Base-by-base conservation (phyloP, 768 basidiomycete genomes). In the Baorangia bicolor region DNA sequence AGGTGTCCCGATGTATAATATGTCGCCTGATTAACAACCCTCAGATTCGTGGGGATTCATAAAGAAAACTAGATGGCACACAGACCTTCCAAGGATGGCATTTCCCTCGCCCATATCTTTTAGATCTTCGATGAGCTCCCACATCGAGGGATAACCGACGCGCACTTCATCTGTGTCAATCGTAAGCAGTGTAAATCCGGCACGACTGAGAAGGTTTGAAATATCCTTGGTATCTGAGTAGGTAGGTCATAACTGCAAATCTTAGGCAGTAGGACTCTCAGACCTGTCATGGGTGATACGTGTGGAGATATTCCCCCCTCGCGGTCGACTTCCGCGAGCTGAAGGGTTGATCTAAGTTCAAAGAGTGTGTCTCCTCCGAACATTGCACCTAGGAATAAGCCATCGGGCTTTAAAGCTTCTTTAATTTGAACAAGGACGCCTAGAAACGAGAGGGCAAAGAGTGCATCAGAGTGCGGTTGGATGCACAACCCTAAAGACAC, bases 221-320 rank as follows among this genome's bases (percentile, higher is more conserved):
- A 98, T 83, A 66, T 97, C 94, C 55, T 90, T 85, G 1, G 92
- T 93, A 66, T 97, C 96, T 97, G 57, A 38, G 44, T 28, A 43
- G 30, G 43, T 44, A 45, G 21, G 43, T 63, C 35, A 55, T 42
- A 45, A 62, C 12, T 21, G 28, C 10, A 41, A 39, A 45, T 39
- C 21, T 9, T 43, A 54, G 5, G 38, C 35, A 39, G 47, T 12
- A 37, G 42, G 52, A 50, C 2, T 49, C 38, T 62, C 79, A 30
- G 54, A 94, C 95, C 91, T 57, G 95, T 94, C 97, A 99, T 98
- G 1, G 97, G 97, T 1, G 96, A 98, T 34, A 99, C 74, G 54
- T 93, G 90, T 7, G 95, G 94, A n/a, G 94, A 94, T 51, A 99
- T 89, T 1, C 97, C 97, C 8, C 97, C 97, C 70, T 96, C 88